phyloP scores from a whole-genome alignment of 352 stramenopile species.

The Globisporangium cederbergense region DNA sequence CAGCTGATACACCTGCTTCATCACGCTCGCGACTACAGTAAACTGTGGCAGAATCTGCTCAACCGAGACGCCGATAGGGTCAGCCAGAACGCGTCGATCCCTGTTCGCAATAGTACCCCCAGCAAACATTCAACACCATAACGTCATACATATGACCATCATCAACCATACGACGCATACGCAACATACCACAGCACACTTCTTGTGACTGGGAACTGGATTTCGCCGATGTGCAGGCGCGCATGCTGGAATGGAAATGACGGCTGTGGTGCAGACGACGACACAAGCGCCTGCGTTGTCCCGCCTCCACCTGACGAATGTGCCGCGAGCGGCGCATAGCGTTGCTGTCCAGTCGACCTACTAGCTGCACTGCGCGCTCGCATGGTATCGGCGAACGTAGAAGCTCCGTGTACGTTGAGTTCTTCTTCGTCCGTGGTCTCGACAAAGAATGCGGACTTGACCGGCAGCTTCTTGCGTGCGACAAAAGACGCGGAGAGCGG shows the following conservation, averaged over 20 bases:
- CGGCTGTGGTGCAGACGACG: constrained; percentile 12
- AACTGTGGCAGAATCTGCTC: constrained; percentile 51
- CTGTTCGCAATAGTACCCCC: constrained; percentile 18
- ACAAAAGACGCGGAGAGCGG: constrained; percentile 9
- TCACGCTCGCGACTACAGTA: constrained; percentile 28
- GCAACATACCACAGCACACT: constrained; percentile 53
- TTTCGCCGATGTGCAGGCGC: constrained; percentile 47
- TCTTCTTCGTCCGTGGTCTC: constrained; percentile 76
- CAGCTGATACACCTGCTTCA: constrained; percentile 51
- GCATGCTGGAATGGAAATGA: constrained; percentile 3
- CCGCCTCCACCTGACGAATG: not conserved
- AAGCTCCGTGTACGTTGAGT: not conserved
- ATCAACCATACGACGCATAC: constrained; percentile 2
- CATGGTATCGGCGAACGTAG: not conserved
- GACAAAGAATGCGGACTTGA: constrained; percentile 61
- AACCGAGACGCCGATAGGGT: constrained; percentile 32
- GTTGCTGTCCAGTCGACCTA: not conserved
- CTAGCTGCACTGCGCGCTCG: not conserved
- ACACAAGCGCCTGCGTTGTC: constrained; percentile 2
- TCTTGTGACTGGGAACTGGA: constrained; percentile 67
- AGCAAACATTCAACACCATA: not conserved
- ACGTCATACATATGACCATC: not conserved
- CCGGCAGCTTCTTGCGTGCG: constrained; percentile 5
- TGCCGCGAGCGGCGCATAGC: not conserved
- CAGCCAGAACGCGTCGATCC: constrained; percentile 56